phyloP scores from a whole-genome alignment of 2,329 filamentous ascomycete genomes.

The Orbilia javanica region DNA sequence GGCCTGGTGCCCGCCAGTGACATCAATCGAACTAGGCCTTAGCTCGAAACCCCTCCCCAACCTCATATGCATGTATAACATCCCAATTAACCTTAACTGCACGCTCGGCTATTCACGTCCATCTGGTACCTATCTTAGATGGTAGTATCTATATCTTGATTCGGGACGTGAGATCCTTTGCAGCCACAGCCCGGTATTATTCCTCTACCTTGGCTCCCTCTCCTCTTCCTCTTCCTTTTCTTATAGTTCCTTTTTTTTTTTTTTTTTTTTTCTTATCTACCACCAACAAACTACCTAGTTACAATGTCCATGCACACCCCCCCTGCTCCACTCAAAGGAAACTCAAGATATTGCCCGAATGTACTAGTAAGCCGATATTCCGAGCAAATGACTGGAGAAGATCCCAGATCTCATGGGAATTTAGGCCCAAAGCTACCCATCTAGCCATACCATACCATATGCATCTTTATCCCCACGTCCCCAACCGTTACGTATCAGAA shows the following conservation, averaged over 20 bases:
- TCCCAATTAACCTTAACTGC: slow-evolving; percentile 27
- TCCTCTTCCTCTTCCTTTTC: too few relatives aligned
- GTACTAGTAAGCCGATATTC: slow-evolving; percentile 23
- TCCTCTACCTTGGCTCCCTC: too few relatives aligned
- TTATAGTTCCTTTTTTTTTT: background rate
- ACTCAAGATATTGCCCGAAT: slow-evolving; percentile 8
- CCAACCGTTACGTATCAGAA: slow-evolving; percentile 20
- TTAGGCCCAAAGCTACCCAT: background rate
- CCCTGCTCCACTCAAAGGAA: background rate
- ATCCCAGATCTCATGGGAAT: background rate
- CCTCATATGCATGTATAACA: slow-evolving; percentile 26
- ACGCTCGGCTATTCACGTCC: slow-evolving; percentile 44
- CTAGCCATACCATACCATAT: background rate
- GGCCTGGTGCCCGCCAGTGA: slow-evolving; percentile 44
- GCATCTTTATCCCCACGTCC: slow-evolving; percentile 17
- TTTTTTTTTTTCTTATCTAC: slow-evolving; percentile 25
- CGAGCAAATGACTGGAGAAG: slow-evolving; percentile 21
- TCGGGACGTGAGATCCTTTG: slow-evolving; percentile 8
- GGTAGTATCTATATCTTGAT: slow-evolving; percentile 20
- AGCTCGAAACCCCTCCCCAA: slow-evolving; percentile 23
- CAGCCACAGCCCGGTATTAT: background rate
- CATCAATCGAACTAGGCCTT: slow-evolving; percentile 31
- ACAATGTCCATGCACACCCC: too few relatives aligned
- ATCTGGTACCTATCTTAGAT: slow-evolving; percentile 12
- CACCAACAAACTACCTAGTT: background rate